Evolutionary conservation across 805 yeast species (phyloP).

Genomic region (Lachancea fermentati): DNA sequence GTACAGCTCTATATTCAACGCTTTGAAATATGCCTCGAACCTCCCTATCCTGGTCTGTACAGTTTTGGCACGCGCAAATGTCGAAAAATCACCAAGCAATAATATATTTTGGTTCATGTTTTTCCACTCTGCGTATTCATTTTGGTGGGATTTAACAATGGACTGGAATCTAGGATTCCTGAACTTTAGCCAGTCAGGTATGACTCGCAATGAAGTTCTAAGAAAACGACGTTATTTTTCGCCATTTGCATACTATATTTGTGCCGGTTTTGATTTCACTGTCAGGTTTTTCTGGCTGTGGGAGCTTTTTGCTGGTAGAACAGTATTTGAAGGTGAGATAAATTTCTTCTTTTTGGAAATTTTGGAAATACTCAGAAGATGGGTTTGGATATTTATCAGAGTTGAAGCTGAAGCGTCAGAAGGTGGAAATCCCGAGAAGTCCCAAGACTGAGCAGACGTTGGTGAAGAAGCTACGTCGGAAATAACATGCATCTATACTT

Average conservation of each 20-base stretch:
- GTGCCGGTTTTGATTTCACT: constrained; percentile 54
- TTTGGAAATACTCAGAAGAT: constrained; percentile 75
- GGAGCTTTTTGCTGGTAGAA: constrained; percentile 38
- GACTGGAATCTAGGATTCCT: constrained; percentile 80
- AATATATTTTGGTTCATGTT: constrained; percentile 37
- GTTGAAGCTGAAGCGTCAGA: constrained; percentile 59
- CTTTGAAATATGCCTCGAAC: constrained; percentile 67
- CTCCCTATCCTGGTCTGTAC: constrained; percentile 45
- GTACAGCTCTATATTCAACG: constrained; percentile 57
- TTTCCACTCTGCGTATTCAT: constrained; percentile 70
- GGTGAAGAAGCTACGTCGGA: background rate
- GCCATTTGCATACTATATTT: constrained; percentile 44
- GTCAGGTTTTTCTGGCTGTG: constrained; percentile 76
- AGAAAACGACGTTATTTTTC: constrained; percentile 14
- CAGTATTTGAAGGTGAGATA: constrained; percentile 39
- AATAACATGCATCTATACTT: background rate
- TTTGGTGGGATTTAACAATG: constrained; percentile 81
- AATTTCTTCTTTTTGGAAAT: constrained; percentile 66
- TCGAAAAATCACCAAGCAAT: constrained; percentile 18
- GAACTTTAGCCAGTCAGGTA: constrained; percentile 18
- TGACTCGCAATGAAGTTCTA: constrained; percentile 24
- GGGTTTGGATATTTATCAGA: constrained; percentile 84
- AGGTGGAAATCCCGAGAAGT: constrained; percentile 2
- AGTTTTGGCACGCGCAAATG: constrained; percentile 20
- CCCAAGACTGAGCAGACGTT: constrained; percentile 2